Evolutionary conservation across 176 grass and related monocot species (phyloP), one percentile per base, ranked within the genome.

Genomic region (Hordeum marinum): DNA sequence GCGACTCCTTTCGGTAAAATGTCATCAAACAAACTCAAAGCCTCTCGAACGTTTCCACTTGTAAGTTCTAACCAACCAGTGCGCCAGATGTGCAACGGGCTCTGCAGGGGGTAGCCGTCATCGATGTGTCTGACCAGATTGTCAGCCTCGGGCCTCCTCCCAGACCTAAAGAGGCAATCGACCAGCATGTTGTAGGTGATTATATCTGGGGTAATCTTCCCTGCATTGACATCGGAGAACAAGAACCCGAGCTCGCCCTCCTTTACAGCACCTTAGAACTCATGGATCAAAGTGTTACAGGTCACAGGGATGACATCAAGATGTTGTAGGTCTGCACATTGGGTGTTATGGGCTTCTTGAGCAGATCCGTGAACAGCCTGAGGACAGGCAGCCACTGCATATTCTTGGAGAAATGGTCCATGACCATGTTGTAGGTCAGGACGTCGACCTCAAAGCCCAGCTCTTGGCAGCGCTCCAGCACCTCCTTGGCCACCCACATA

Each of bases 61-160:
- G n/a, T n/a, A n/a, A n/a, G n/a, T 72, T 78, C 89, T 90, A 87
- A 89, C 77, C 68, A 98, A 83, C 96, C 96, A 94, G 90, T 86
- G 95, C 0, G 85, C 63, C 46, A 98, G 70, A 82, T 72, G 91
- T 18, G 89, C 90, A 63, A 93, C 78, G 2, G 83, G 85, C 70
- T 88, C 81, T 1, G 78, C 64, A 32, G 29, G 87, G 61, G 87
- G 61, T 87, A 95, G 20, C 87, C 93, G 65, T 83, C 85, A 64
- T 92, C 89, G 32, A 86, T 65, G 20, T 92, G 87, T 62, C 78
- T 89, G 41, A 95, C 87, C 75, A 94, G 89, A 87, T 90, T 74
- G 62, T 78, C 73, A 58, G 93, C 93, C 76, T 95, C 87, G 0
- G 71, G 43, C 59, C 75, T 78, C 86, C 85, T 95, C 61, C 85